phyloP scores from a whole-genome alignment of 257 asterid species.

The Fraxinus cuspidata region DNA sequence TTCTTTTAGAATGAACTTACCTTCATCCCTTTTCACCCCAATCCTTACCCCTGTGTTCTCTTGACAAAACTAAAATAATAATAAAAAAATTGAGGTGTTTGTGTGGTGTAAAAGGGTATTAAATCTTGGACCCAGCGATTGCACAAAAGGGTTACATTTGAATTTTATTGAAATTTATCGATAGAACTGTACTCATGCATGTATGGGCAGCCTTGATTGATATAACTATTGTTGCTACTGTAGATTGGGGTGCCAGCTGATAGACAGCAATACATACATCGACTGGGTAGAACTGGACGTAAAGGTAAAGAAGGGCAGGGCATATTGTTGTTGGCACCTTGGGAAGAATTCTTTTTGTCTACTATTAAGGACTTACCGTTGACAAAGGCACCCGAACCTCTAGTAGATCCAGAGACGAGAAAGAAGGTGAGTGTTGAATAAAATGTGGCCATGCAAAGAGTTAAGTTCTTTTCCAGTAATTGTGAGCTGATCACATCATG shows the following conservation, averaged over 20 bases:
- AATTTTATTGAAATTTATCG: neutral
- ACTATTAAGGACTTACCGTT: constrained; percentile 74
- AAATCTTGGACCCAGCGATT: neutral
- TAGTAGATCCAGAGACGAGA: constrained; percentile 79
- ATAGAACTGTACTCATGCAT: neutral
- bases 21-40: neutral
- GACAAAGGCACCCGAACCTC: constrained; percentile 68
- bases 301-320: constrained; percentile 98
- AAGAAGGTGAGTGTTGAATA: constrained; percentile 52
- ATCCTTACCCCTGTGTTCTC: neutral
- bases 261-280: constrained; percentile 86
- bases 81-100: neutral
- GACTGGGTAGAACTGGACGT: constrained; percentile 97
- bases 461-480: neutral
- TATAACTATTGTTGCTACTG: constrained; percentile 18
- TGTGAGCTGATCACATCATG: neutral
- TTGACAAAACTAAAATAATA: neutral
- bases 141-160: neutral
- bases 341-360: constrained; percentile 95
- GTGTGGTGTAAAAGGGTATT: too few relatives aligned
- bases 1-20: neutral
- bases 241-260: constrained; percentile 93
- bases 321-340: constrained; percentile 81
- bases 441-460: neutral
- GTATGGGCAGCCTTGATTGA: neutral